Evolutionary conservation across 2,329 filamentous ascomycete genomes (phyloP).

Genomic region (Exophiala aquamarina): DNA sequence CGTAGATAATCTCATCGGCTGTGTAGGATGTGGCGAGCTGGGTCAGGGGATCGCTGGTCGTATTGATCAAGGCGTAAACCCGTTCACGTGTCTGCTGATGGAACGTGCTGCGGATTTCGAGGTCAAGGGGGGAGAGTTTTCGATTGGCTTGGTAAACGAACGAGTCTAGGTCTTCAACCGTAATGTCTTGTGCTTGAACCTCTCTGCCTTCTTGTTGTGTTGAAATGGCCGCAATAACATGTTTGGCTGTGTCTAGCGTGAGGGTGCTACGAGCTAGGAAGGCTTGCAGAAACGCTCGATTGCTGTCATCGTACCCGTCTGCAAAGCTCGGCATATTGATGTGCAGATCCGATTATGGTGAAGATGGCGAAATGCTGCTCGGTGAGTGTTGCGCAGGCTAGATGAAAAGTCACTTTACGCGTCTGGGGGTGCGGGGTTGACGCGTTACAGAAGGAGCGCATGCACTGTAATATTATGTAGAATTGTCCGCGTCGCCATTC

Average conservation of each 20-base stretch:
- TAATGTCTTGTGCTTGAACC: slow-evolving; percentile 62
- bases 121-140: slow-evolving; percentile 76
- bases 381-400: no score
- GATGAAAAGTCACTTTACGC: no score
- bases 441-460: no score
- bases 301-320: slow-evolving; percentile 58
- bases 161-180: slow-evolving; percentile 64
- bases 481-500: no score
- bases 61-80: slow-evolving; percentile 86
- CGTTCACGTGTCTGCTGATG: slow-evolving; percentile 68
- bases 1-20: slow-evolving; percentile 82
- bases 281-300: slow-evolving; percentile 88
- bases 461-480: no score
- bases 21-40: slow-evolving; percentile 81
- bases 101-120: slow-evolving; percentile 75
- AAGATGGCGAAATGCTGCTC: no score
- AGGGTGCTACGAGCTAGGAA: slow-evolving; percentile 77
- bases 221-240: slow-evolving; percentile 74
- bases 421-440: no score
- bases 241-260: slow-evolving; percentile 71
- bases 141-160: slow-evolving; percentile 71
- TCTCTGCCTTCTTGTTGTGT: slow-evolving; percentile 55
- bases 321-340: no score
- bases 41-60: slow-evolving; percentile 77
- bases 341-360: no score